Evolutionary conservation across 1,284 basidiomycete genomes (phyloP).

Genomic region (Rhodotorula sp.): DNA sequence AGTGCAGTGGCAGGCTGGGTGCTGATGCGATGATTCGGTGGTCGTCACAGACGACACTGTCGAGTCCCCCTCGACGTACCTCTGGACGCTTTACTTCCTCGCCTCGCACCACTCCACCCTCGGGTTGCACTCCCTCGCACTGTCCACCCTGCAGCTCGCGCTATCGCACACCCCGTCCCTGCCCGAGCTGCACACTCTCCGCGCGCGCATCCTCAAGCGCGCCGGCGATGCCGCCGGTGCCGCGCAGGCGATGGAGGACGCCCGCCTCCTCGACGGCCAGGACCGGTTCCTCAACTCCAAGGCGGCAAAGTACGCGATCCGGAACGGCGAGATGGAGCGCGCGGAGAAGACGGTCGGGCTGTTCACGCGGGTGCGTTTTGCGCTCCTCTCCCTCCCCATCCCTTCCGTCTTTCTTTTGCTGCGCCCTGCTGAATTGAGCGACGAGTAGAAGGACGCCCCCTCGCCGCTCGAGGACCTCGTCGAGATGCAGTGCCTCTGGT

Average conservation of each 20-base stretch:
- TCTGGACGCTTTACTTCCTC: slow-evolving; percentile 95
- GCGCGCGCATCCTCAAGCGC: slow-evolving; percentile 83
- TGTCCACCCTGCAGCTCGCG: slow-evolving; percentile 67
- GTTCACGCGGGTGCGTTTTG: slow-evolving; percentile 75
- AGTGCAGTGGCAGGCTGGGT: too few relatives aligned
- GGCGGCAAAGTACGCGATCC: slow-evolving; percentile 83
- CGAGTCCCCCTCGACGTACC: slow-evolving; percentile 77
- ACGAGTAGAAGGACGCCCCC: slow-evolving; percentile 72
- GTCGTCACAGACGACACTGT: slow-evolving; percentile 50
- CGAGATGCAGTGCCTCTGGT: slow-evolving; percentile 94
- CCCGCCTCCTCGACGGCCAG: slow-evolving; percentile 84
- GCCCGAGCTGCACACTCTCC: slow-evolving; percentile 84
- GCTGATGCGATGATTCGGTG: too few relatives aligned
- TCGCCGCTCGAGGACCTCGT: slow-evolving; percentile 79
- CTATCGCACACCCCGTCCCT: slow-evolving; percentile 87
- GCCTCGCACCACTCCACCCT: slow-evolving; percentile 66
- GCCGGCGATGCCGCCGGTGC: slow-evolving; percentile 78
- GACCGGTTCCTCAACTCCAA: slow-evolving; percentile 97
- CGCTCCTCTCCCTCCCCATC: not conserved
- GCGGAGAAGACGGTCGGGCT: slow-evolving; percentile 72
- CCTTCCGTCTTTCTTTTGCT: not conserved
- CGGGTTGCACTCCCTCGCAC: slow-evolving; percentile 58
- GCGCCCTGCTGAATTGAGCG: slow-evolving; percentile 23
- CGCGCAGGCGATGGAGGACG: slow-evolving; percentile 75
- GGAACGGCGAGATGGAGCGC: slow-evolving; percentile 75